Conservation (phyloP, 202 grass and related monocot species). For the Schoenoplectus tabernaemontani region DNA sequence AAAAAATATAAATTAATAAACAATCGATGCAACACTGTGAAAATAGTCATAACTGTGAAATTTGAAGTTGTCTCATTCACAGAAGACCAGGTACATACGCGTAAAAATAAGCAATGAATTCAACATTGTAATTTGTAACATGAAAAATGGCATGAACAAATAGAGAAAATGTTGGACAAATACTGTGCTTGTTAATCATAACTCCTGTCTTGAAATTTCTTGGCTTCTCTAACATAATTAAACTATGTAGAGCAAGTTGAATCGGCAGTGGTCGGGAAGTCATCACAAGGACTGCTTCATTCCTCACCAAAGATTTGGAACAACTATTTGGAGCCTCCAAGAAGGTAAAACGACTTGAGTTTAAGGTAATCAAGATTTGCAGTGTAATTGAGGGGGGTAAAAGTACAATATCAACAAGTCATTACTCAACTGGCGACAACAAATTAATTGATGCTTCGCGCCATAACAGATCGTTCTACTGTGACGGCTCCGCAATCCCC, state of each 20-base stretch:
- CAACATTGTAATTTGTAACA: too few species aligned
- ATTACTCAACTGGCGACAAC: background rate
- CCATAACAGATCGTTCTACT: background rate
- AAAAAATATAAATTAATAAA: too few species aligned
- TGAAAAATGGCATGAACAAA: too few species aligned
- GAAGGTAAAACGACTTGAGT: background rate
- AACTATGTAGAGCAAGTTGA: background rate
- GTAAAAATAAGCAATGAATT: too few species aligned
- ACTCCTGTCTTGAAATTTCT: too few species aligned
- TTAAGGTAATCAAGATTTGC: background rate
- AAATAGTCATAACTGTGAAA: too few species aligned
- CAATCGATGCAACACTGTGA: too few species aligned
- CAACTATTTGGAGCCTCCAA: background rate
- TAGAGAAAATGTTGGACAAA: too few species aligned
- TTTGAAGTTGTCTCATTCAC: too few species aligned
- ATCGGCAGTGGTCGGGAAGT: background rate
- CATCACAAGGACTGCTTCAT: background rate
- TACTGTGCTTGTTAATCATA: too few species aligned
- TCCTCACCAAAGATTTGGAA: background rate
- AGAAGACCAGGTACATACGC: too few species aligned
- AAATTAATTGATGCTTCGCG: background rate
- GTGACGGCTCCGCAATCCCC: background rate
- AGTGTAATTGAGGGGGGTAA: background rate
- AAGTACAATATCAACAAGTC: background rate
- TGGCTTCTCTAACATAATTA: too few species aligned